Evolutionary conservation across 192 early-diverging fungal genomes (phyloP).

Genomic region (Thamnidium elegans): DNA sequence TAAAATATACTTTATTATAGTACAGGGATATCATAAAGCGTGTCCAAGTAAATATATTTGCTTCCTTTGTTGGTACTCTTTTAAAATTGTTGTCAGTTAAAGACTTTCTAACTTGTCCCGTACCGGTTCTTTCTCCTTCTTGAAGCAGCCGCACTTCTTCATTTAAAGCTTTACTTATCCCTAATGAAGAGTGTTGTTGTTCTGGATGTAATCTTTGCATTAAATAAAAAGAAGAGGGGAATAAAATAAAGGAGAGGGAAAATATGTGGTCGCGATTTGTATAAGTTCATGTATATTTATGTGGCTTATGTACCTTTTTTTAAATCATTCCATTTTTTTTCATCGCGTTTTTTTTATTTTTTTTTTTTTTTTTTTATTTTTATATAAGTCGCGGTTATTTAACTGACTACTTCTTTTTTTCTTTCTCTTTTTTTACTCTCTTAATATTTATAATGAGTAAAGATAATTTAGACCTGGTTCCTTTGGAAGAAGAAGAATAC

Average conservation of each 20-base stretch:
- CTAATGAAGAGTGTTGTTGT: conserved; percentile 20
- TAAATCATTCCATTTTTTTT: not conserved
- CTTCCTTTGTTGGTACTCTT: conserved; percentile 5
- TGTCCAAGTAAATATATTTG: conserved; percentile 19
- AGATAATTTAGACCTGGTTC: not conserved
- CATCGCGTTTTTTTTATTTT: too few species aligned
- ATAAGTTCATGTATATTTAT: not conserved
- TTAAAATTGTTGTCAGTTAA: conserved; percentile 17
- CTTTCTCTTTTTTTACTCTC: not conserved
- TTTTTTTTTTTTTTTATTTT: too few species aligned
- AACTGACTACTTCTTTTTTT: not conserved
- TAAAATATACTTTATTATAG: conserved; percentile 25
- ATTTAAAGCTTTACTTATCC: conserved; percentile 12
- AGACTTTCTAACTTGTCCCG: not conserved
- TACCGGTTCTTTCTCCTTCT: not conserved
- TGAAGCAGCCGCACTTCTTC: not conserved
- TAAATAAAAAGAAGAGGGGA: not conserved
- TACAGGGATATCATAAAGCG: conserved; percentile 26
- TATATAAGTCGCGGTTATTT: too few species aligned
- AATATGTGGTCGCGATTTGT: not conserved
- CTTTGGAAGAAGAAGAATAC: conserved; percentile 14
- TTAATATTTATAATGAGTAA: not conserved
- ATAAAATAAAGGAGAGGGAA: not conserved
- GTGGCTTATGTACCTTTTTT: not conserved
- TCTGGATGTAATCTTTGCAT: conserved; percentile 11